phyloP scores from a whole-genome alignment of 2,329 filamentous ascomycete species.

The Fusarium pilosicola region DNA sequence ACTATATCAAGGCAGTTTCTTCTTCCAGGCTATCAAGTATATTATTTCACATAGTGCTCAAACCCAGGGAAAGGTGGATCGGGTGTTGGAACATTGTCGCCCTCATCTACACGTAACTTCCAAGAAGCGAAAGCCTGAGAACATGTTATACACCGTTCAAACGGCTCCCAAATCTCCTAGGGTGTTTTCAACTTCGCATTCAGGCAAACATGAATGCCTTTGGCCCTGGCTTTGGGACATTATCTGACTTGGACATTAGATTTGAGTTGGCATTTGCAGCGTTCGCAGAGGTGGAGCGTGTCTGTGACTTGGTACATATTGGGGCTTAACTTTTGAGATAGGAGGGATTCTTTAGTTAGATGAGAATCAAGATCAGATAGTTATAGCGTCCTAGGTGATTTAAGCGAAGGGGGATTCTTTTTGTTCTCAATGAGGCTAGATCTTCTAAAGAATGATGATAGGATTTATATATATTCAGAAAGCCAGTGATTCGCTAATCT shows the following conservation, averaged over 20 bases:
- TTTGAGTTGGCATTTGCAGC: not conserved
- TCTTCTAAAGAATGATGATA: not conserved
- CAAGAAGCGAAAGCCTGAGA: not conserved
- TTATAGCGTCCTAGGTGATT: fast-evolving
- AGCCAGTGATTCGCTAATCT: fast-evolving
- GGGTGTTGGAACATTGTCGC: not conserved
- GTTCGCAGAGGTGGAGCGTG: not conserved
- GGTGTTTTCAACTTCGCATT: not conserved
- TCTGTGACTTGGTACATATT: not conserved
- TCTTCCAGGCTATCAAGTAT: not conserved
- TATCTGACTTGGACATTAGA: not conserved
- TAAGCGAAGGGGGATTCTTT: too few relatives aligned
- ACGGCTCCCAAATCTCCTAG: not conserved
- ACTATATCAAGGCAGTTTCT: fast-evolving
- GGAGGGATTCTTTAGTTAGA: not conserved
- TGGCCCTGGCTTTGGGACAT: not conserved
- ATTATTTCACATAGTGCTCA: not conserved
- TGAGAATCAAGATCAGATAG: not conserved
- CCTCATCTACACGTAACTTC: not conserved
- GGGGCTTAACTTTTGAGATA: not conserved
- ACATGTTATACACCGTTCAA: not conserved
- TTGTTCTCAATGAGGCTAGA: fast-evolving
- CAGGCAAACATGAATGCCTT: not conserved
- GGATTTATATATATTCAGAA: not conserved
- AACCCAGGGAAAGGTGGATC: not conserved